Conservation (phyloP, 2,329 filamentous ascomycete species). For the Xylariaceae sp. region DNA sequence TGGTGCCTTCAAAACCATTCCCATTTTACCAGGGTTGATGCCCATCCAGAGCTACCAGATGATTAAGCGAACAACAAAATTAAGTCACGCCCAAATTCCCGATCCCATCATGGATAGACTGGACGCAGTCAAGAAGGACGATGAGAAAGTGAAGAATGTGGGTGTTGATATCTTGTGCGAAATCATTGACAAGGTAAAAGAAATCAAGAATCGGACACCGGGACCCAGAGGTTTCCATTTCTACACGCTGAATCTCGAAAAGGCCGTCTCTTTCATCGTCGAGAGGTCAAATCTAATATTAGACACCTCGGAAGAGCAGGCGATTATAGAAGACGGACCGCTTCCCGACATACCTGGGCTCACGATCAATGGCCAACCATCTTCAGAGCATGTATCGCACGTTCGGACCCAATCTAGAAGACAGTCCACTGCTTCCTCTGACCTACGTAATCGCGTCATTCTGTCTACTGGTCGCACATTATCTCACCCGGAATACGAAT, state of each 20-base stretch:
- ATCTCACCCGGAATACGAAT: conserved; percentile 63
- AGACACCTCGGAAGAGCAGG: conserved; percentile 45
- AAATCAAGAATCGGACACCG: conserved; percentile 52
- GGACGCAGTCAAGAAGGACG: conserved; percentile 70
- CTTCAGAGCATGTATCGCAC: conserved; percentile 26
- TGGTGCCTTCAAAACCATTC: conserved; percentile 78
- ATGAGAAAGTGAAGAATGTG: conserved; percentile 74
- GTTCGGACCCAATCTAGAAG: conserved; percentile 45
- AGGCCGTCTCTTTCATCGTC: conserved; percentile 88
- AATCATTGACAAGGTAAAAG: conserved; percentile 74
- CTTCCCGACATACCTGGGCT: conserved; percentile 42
- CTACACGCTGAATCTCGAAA: conserved; percentile 94
- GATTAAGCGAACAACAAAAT: conserved; percentile 86
- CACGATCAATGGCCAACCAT: conserved; percentile 46
- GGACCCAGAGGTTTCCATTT: conserved; percentile 86
- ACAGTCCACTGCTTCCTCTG: conserved; percentile 75
- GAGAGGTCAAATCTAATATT: conserved; percentile 79
- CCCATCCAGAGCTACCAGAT: conserved; percentile 97
- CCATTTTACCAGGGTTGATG: conserved; percentile 94
- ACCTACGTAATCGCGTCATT: conserved; percentile 84
- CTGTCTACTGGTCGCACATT: conserved; percentile 58
- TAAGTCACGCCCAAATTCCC: conserved; percentile 85
- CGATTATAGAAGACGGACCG: conserved; percentile 45
- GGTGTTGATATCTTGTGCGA: conserved; percentile 82
- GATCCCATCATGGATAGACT: conserved; percentile 64